phyloP scores from a whole-genome alignment of 257 asterid genomes.

The Solanum arcanum region DNA sequence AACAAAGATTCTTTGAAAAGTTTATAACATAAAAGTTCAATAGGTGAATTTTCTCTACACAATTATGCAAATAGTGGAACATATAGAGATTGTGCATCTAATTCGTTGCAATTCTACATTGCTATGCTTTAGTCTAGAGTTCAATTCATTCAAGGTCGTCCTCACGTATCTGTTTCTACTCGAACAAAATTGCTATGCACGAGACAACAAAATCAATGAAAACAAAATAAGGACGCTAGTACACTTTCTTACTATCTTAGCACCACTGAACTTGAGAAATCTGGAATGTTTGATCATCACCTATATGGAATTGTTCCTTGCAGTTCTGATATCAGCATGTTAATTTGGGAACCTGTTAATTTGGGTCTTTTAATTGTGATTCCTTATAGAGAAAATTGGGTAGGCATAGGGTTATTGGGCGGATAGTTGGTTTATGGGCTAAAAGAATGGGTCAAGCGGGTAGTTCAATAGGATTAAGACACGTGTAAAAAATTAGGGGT shows the following conservation, averaged over 20 bases:
- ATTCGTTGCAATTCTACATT: not conserved
- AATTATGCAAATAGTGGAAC: not conserved
- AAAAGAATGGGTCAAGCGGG: no score
- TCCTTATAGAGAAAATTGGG: no score
- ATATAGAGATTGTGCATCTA: not conserved
- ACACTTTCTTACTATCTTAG: not conserved
- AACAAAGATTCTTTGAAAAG: not conserved
- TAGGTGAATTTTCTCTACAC: not conserved
- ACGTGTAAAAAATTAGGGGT: no score
- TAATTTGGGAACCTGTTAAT: no score
- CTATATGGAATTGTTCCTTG: not conserved
- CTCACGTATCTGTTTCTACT: not conserved
- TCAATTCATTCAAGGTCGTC: not conserved
- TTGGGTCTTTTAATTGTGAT: no score
- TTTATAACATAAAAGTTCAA: not conserved
- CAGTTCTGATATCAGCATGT: no score
- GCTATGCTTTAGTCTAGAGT: not conserved
- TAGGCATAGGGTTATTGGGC: no score
- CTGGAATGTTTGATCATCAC: conserved; percentile 5
- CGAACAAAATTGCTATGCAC: not conserved
- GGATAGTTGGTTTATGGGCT: no score
- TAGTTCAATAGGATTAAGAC: no score
- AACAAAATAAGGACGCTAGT: not conserved
- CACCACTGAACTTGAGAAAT: conserved; percentile 21
- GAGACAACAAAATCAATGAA: not conserved